Conservation (phyloP, 768 basidiomycete species). For the Leccinellum luteum region DNA sequence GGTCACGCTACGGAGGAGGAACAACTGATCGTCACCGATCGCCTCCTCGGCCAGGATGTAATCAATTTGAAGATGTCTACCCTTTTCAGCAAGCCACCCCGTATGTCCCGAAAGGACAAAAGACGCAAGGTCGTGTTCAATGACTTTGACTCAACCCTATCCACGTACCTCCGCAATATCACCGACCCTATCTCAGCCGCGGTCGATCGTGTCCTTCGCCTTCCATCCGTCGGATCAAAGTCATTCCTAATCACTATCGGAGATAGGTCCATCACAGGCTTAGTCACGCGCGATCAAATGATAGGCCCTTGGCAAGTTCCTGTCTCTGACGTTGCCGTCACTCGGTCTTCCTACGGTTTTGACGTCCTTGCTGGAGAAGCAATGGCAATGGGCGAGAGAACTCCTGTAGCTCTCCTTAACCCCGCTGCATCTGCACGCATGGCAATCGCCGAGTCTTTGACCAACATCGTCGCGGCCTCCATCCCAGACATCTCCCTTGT, state of each 20-base stretch:
- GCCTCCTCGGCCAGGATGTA: slow-evolving; percentile 72
- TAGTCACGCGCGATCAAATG: slow-evolving; percentile 97
- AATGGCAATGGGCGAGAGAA: slow-evolving; percentile 98
- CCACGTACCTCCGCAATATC: slow-evolving; percentile 55
- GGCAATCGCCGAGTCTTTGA: slow-evolving; percentile 92
- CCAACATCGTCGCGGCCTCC: slow-evolving; percentile 83
- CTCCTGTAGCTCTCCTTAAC: slow-evolving; percentile 84
- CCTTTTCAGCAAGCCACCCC: slow-evolving; percentile 94
- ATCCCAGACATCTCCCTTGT: slow-evolving; percentile 66
- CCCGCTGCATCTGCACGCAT: slow-evolving; percentile 92
- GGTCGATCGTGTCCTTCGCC: slow-evolving; percentile 76
- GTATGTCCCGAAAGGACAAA: slow-evolving; percentile 75
- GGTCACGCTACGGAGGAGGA: slow-evolving; percentile 82
- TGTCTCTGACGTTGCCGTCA: slow-evolving; percentile 95
- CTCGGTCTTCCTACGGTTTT: slow-evolving; percentile 92
- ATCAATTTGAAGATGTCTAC: slow-evolving; percentile 92
- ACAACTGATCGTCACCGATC: slow-evolving; percentile 86
- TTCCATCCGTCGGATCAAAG: slow-evolving; percentile 93
- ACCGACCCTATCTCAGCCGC: slow-evolving; percentile 58
- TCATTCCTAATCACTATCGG: slow-evolving; percentile 99
- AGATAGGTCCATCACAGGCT: slow-evolving; percentile 89
- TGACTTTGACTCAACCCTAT: slow-evolving; percentile 71
- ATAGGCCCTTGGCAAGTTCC: slow-evolving; percentile 99
- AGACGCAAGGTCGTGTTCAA: slow-evolving; percentile 40
- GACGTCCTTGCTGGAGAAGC: slow-evolving; percentile 83